Base-by-base conservation (phyloP, 257 asterid species). In the Thymus mandschuricus region DNA sequence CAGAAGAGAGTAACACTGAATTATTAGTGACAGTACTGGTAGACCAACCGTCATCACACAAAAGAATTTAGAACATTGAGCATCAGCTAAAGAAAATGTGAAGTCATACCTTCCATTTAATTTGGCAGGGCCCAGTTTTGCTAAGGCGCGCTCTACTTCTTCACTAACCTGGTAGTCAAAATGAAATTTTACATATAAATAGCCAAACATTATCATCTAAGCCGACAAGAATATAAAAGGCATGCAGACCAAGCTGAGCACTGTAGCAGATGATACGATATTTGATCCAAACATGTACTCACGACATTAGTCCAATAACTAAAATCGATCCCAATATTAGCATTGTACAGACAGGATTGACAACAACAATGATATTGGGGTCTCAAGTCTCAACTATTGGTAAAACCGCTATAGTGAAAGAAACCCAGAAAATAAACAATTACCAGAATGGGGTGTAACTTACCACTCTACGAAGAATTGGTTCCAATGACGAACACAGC, bases 91-190 rank as follows among this genome's bases (percentile, higher is more conserved):
- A 35, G 51, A 62, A 68, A 40, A 38, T 10, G 72, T 30, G 58
- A 48, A 21, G 49, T 51, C 76, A 10, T 78, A 91, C 99, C 95
- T 86, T 76, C 95, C 96, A 81, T 75, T 85, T 68, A 87, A 79
- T 81, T 87, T 84, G 73, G 92, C 86, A 73, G 95, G 86, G 62
- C 86, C 96, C 69, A 94, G 75, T 80, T 91, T 94, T 29, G 96
- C 88, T 84, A 94, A 86, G 81, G 99, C 99, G 61, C 97, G 97
- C 81, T 94, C 99, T 58, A 94, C 97, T 87, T 94, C 99, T 79
- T 94, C 99, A 56, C 99, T 94, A 52, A 94, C 99, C 99, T 94
- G 89, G 72, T 66, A 76, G 68, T 69, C 67, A 65, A 70, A 83
- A 64, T 67, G 50, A 8, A 34, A 75, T 60, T 31, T n/a, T 9